These are phyloP conservation scores for Magnusiomyces paraingens DNA, from an alignment of 1,139 yeast genomes.

Conservation along the genomic window DNA sequence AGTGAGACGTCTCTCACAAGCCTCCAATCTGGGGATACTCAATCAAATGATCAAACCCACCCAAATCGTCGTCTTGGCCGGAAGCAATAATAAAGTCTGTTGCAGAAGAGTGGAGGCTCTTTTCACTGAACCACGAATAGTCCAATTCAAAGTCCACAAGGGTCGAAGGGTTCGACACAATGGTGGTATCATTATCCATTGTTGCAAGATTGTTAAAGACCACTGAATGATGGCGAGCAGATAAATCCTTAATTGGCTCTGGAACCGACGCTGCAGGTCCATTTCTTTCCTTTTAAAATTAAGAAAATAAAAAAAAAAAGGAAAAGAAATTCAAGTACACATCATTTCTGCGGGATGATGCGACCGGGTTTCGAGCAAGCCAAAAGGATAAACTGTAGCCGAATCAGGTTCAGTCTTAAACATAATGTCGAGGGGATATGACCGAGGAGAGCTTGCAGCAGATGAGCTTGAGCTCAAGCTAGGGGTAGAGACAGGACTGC, in stretches of 20 bases:
- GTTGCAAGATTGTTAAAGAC: conserved; percentile 19
- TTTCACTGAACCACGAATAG: conserved; percentile 17
- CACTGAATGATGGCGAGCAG: conserved; percentile 10
- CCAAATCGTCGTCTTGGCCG: conserved; percentile 14
- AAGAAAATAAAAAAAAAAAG: no score
- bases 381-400: conserved; percentile 12
- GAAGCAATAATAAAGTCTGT: conserved; percentile 9
- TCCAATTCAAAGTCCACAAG: conserved; percentile 12
- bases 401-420: conserved; percentile 14
- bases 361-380: conserved; percentile 28
- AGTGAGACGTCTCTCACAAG: conserved; percentile 14
- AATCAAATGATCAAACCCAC: conserved; percentile 21
- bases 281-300: no score
- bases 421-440: conserved; percentile 13
- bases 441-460: conserved; percentile 24
- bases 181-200: conserved; percentile 13
- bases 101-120: conserved; percentile 5
- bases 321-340: conserved; percentile 19
- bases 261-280: conserved; percentile 42
- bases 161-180: conserved; percentile 7
- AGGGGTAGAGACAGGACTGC: conserved; percentile 21
- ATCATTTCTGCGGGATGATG: conserved; percentile 43
- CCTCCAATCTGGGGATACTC: conserved; percentile 24
- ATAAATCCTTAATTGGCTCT: conserved; percentile 23
- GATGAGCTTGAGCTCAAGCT: conserved; percentile 23